Conservation (phyloP, 208 protist genomes). For the Crithidia fasciculata region DNA sequence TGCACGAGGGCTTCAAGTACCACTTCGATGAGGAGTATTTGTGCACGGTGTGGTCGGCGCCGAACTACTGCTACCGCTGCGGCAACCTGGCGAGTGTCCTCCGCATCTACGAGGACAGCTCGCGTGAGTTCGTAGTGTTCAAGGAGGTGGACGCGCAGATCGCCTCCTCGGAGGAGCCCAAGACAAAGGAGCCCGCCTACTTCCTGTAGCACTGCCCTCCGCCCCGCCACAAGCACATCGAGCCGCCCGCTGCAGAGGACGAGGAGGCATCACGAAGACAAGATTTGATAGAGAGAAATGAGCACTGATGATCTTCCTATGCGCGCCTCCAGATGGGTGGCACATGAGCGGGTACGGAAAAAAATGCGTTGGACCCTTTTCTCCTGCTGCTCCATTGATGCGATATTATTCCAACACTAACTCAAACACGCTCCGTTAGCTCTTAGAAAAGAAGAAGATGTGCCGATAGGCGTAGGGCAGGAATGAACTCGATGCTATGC, state of each 20-base stretch:
- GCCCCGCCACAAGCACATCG: too few relatives aligned
- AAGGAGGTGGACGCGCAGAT: conserved; percentile 78
- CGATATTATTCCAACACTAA: too few relatives aligned
- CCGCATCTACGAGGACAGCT: conserved; percentile 90
- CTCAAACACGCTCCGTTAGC: too few relatives aligned
- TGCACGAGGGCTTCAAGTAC: conserved; percentile 92
- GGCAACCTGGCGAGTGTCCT: conserved; percentile 95
- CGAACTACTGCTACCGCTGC: conserved; percentile 98
- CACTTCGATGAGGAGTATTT: conserved; percentile 87
- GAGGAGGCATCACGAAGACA: too few relatives aligned
- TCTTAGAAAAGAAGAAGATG: too few relatives aligned
- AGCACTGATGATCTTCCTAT: neutral
- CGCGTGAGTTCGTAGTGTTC: conserved; percentile 85
- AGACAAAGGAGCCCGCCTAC: conserved; percentile 59
- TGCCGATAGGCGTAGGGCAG: too few relatives aligned
- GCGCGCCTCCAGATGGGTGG: too few relatives aligned
- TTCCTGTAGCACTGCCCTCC: conserved; percentile 53
- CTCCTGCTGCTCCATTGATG: too few relatives aligned
- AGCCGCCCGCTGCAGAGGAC: too few relatives aligned
- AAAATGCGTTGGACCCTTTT: too few relatives aligned
- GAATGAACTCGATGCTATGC: too few relatives aligned
- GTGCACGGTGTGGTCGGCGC: conserved; percentile 97
- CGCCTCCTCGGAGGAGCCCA: conserved; percentile 32
- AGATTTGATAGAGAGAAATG: neutral
- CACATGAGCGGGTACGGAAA: too few relatives aligned